phyloP scores from a whole-genome alignment of 2,329 filamentous ascomycete genomes.

The Cladosporium velox region DNA sequence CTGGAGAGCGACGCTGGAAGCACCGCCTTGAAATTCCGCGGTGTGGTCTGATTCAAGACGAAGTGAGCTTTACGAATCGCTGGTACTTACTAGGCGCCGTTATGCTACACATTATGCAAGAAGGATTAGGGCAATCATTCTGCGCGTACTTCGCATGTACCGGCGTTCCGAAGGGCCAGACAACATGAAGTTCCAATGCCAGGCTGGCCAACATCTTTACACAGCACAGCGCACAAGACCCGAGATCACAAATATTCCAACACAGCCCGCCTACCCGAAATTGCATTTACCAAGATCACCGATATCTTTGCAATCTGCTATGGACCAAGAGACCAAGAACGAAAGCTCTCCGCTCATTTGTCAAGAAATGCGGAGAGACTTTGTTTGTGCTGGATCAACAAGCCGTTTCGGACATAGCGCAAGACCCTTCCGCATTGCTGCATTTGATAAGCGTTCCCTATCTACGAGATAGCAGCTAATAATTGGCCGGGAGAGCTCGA shows the following conservation, averaged over 20 bases:
- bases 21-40: background rate
- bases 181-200: background rate
- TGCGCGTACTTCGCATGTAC: background rate
- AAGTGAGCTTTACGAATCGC: no score
- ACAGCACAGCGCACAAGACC: background rate
- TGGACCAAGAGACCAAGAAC: background rate
- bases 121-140: background rate
- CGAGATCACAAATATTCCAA: background rate
- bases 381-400: conserved; percentile 10
- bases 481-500: background rate
- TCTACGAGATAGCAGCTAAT: background rate
- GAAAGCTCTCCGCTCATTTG: background rate
- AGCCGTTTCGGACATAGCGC: conserved; percentile 6
- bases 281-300: background rate
- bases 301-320: background rate
- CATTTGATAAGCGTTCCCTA: conserved; percentile 7
- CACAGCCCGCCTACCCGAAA: background rate
- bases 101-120: no score
- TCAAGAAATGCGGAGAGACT: conserved; percentile 4
- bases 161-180: background rate
- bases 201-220: background rate
- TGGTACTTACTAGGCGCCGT: no score
- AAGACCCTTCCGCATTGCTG: background rate
- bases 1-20: background rate
- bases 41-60: no score